Base-by-base conservation (phyloP, 2,329 filamentous ascomycete genomes). In the Xylaria sp. region DNA sequence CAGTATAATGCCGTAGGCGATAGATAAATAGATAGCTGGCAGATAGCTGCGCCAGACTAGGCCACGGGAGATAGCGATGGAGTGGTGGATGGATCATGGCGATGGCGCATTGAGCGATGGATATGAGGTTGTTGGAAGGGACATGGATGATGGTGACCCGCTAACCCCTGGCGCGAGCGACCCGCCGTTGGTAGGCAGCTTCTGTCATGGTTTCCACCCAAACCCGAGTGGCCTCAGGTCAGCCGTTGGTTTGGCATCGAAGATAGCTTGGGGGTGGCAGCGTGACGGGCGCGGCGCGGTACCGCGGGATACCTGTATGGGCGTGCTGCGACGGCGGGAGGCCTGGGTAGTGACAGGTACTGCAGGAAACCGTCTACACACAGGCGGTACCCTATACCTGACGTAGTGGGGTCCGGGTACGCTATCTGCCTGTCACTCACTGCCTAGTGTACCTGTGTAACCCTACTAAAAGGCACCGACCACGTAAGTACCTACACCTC, bases 91-190 rank as follows among this genome's bases (percentile, higher is more conserved):
- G 44, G 60, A 54, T 41, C 15, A 47, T 37, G 51, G 49, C 51
- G 60, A 60, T 54, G 51, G 60, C 60, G 60, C 49, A 59, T 54
- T 51, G 59, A 38, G 54, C 56, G 49, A 54, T 38, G 60, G 31
- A 55, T 44, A 59, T 60, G 60, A 54, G 17, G 58, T 54, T 43
- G 55, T 35, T 51, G 44, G 60, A 58, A n/a, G 55, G 54, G 58
- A 46, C 60, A 61, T 62, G 60, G 60, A 58, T 54, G 33, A 35
- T 40, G 11, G 33, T 49, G 55, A 52, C 43, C 59, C 49, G 60
- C 54, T 52, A 17, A 27, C 55, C 54, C 60, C 60, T 63, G 60
- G 47, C 60, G 27, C 60, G 49, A 48, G 31, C 46, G 47, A 44
- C 38, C 40, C 41, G 44, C 43, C 19, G 31, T 41, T 33, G 57